Conservation (phyloP, 1,284 basidiomycete species). For the Taiwanofungus camphoratus region DNA sequence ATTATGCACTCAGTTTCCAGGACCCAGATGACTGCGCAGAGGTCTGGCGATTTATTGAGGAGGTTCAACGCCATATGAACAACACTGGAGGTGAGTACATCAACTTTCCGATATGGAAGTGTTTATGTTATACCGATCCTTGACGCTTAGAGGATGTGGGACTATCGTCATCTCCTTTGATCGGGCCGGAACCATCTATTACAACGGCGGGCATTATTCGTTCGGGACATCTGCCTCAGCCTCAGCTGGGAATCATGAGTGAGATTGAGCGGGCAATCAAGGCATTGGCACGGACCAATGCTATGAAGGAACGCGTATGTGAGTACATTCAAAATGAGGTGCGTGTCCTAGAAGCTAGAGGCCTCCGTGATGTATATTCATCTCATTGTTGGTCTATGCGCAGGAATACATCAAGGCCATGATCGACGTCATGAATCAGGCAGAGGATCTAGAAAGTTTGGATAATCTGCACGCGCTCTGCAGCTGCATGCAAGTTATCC, state of each 20-base stretch:
- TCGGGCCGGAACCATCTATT: conserved; percentile 52
- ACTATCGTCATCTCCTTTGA: conserved; percentile 52
- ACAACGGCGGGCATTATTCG: conserved; percentile 60
- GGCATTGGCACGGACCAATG: conserved; percentile 54
- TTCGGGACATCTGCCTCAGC: conserved; percentile 64
- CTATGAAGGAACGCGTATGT: conserved; percentile 74
- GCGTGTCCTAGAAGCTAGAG: conserved; percentile 22
- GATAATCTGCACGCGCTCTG: conserved; percentile 88
- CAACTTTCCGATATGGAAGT: too few species aligned
- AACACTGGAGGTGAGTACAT: conserved; percentile 45
- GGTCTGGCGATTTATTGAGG: conserved; percentile 95
- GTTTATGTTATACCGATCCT: too few species aligned
- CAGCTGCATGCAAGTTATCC: conserved; percentile 90
- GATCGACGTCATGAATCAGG: conserved; percentile 78
- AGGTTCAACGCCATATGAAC: conserved; percentile 87
- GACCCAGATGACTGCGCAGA: conserved; percentile 94
- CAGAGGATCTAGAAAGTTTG: conserved; percentile 90
- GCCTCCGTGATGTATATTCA: not conserved
- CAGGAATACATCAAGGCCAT: conserved; percentile 88
- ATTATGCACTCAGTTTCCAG: conserved; percentile 97
- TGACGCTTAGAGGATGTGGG: conserved; percentile 42
- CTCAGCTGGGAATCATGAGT: conserved; percentile 63
- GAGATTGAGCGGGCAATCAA: conserved; percentile 79
- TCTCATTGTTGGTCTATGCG: not conserved
- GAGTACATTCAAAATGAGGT: conserved; percentile 79